Conservation (phyloP, 495 filamentous ascomycete genomes). For the Pseudoneurospora amorphoporcata region DNA sequence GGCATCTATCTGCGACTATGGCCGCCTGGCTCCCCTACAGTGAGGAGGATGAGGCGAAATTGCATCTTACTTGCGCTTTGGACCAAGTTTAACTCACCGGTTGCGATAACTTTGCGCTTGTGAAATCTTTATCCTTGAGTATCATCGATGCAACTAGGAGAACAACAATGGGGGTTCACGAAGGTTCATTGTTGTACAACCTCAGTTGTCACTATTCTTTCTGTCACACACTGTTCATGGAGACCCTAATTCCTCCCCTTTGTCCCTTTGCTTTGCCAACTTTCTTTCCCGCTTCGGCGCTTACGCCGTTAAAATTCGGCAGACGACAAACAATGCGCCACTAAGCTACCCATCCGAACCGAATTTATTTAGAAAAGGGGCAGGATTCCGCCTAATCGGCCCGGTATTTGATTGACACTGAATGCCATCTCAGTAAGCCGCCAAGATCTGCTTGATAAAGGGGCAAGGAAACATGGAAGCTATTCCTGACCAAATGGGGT, state of each 20-base stretch:
- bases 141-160: not conserved
- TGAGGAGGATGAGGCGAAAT: not conserved
- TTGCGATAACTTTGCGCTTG: not conserved
- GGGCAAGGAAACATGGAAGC: no score
- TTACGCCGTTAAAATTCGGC: not conserved
- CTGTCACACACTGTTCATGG: no score
- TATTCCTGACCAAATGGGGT: no score
- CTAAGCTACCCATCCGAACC: not conserved
- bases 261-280: no score
- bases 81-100: not conserved
- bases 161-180: not conserved
- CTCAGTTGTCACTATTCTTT: no score
- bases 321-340: not conserved
- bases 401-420: not conserved
- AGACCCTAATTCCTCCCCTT: no score
- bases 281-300: not conserved
- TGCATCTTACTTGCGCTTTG: not conserved
- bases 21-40: not conserved
- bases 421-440: not conserved
- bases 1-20: not conserved
- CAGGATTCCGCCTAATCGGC: not conserved
- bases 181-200: not conserved
- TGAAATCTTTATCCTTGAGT: not conserved
- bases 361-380: not conserved
- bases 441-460: not conserved